Evolutionary conservation across 2,329 filamentous ascomycete genomes (phyloP).

Genomic region (Aspergillus arachidicola): DNA sequence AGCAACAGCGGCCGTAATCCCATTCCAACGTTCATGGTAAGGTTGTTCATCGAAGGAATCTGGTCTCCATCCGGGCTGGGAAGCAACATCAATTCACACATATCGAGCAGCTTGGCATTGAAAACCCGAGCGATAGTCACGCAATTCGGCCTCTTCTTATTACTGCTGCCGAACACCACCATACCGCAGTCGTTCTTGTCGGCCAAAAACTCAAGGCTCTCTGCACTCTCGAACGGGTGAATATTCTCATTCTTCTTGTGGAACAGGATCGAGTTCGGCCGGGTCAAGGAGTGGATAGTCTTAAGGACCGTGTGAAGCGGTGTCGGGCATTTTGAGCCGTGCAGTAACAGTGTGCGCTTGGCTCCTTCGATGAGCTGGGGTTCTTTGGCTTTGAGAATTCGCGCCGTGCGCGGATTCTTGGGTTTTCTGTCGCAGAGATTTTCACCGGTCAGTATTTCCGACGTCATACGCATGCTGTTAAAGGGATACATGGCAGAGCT

Average conservation of each 20-base stretch:
- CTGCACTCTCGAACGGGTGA: slow-evolving; percentile 88
- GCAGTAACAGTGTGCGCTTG: slow-evolving; percentile 86
- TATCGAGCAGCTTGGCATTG: slow-evolving; percentile 84
- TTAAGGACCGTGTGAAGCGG: slow-evolving; percentile 79
- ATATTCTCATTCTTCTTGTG: slow-evolving; percentile 91
- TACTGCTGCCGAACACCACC: slow-evolving; percentile 79
- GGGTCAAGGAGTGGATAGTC: slow-evolving; percentile 82
- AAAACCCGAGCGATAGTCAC: slow-evolving; percentile 83
- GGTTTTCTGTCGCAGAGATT: slow-evolving; percentile 57
- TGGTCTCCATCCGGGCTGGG: slow-evolving; percentile 59
- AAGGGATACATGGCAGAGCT: slow-evolving; percentile 15
- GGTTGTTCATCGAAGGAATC: slow-evolving; percentile 49
- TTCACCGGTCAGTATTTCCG: slow-evolving; percentile 9
- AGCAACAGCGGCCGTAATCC: slow-evolving; percentile 86
- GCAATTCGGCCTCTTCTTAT: slow-evolving; percentile 93
- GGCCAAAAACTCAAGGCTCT: slow-evolving; percentile 90
- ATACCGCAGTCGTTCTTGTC: slow-evolving; percentile 93
- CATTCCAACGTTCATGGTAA: slow-evolving; percentile 67
- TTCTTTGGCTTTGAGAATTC: slow-evolving; percentile 88
- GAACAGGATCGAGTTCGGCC: slow-evolving; percentile 84
- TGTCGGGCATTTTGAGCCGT: slow-evolving; percentile 82
- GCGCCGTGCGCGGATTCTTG: slow-evolving; percentile 86
- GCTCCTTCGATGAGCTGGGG: slow-evolving; percentile 88
- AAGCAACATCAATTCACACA: slow-evolving; percentile 88
- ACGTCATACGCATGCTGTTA: not conserved